Base-by-base conservation (phyloP, 1,284 basidiomycete species). In the Boletellus sp. region DNA sequence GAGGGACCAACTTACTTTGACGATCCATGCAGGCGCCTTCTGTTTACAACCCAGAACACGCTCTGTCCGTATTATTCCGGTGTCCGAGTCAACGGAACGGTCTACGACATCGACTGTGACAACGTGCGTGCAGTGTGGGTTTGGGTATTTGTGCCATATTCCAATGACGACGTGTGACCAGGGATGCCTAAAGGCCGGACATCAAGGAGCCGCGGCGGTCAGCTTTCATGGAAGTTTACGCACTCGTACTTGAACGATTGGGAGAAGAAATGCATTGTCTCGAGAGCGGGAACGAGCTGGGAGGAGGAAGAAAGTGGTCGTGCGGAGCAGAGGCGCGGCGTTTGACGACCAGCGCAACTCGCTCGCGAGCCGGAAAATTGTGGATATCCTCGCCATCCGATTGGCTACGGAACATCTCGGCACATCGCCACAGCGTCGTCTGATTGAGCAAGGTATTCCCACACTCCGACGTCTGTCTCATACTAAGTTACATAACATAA, bases 141-240 rank as follows among this genome's bases (percentile, higher is more conserved):
- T 97, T 44, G 94, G 94, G 70, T 97, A 97, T 77, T 97, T 97
- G 62, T 91, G 88, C 86, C 91, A 92, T 77, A 95, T 89, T 60
- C 88, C 88, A 66, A 87, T 86, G 59, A 93, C 82, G 60, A 93
- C 89, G 74, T 93, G 91, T 45, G 85, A 80, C 80, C 91, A 92
- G 50, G 90, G 80, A 65, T 92, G 90, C 59, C 92, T 94, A 63
- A 61, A 72, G 32, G 66, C 44, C 40, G 33, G 51, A 40, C 39
- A 51, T 61, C 33, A 59, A 63, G 53, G 64, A 57, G 53, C 60
- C 11, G 24, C 50, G 55, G 51, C 15, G 24, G 39, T 39, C 30
- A 26, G 48, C 33, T 39, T 32, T 48, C 44, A 39, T 13, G 26
- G 43, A 48, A 44, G 36, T 26, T 21, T 35, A 76, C 82, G 68